A percentile compares a stretch with the other conserved stretches of the same genome.
Evolutionary conservation across 2,329 filamentous ascomycete genomes (phyloP).

Genomic region (Apiospora arundinis): DNA sequence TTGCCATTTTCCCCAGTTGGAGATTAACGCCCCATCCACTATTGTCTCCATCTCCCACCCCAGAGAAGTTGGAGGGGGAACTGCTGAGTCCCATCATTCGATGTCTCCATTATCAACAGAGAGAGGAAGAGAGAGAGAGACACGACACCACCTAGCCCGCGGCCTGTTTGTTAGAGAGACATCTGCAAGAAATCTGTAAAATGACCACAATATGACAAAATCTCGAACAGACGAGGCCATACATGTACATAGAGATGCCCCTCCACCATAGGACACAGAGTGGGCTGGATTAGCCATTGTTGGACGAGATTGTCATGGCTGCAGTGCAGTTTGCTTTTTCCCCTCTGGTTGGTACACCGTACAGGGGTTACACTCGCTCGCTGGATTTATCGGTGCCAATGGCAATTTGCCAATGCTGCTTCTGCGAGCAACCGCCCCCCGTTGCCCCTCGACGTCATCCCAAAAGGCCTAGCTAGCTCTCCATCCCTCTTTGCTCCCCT

Average conservation of each 20-base stretch:
- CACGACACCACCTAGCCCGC: not conserved
- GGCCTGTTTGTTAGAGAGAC: not conserved
- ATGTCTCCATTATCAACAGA: not conserved
- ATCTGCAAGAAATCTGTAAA: conserved; percentile 13
- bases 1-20: conserved; percentile 16
- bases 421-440: not conserved
- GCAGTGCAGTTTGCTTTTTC: not conserved
- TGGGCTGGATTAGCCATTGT: not conserved
- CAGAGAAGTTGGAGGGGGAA: conserved; percentile 14
- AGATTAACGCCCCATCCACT: conserved; percentile 4
- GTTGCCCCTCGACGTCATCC: conserved; percentile 41
- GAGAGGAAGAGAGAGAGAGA: not conserved
- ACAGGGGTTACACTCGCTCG: conserved; percentile 4
- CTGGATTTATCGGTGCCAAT: not conserved
- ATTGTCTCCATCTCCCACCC: conserved; percentile 10
- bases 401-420: conserved; percentile 11
- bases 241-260: not conserved
- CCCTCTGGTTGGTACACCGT: not conserved
- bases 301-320: not conserved
- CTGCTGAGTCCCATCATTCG: not conserved
- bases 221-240: conserved; percentile 6
- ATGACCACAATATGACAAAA: conserved; percentile 7
- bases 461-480: conserved; percentile 24
- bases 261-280: not conserved
- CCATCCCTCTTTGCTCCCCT: not conserved